Evolutionary conservation across 129 eudicot genomes (phyloP).

Genomic region (Silybum marianum): DNA sequence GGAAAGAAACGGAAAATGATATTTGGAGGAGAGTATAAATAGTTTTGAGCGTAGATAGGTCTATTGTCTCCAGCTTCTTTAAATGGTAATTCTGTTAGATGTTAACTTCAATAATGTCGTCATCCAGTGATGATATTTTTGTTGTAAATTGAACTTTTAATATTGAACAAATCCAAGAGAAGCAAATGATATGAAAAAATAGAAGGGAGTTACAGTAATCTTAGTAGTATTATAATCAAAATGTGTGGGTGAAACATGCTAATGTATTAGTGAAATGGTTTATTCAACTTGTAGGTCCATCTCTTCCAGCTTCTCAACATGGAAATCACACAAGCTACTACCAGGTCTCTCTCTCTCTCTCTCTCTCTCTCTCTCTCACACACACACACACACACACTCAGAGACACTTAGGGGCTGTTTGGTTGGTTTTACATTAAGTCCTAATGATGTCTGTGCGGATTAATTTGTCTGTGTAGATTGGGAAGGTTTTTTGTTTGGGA

Average conservation of each 20-base stretch:
- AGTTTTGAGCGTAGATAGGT: background rate
- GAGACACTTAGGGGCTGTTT: background rate
- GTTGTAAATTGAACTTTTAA: background rate
- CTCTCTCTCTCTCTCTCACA: slow-evolving; percentile 8
- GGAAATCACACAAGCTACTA: slow-evolving; percentile 31
- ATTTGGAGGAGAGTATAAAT: background rate
- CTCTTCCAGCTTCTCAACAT: slow-evolving; percentile 36
- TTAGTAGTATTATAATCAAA: background rate
- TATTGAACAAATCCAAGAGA: background rate
- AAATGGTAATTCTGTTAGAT: too few species aligned
- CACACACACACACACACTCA: background rate
- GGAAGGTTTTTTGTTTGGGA: too few species aligned
- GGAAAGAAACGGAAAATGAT: background rate
- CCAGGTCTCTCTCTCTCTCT: slow-evolving; percentile 34
- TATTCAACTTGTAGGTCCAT: slow-evolving; percentile 34
- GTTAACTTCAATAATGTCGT: background rate
- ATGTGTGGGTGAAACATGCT: background rate
- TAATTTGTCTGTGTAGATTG: too few species aligned
- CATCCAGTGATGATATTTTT: background rate
- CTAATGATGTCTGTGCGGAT: too few species aligned
- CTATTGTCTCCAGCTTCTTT: too few species aligned
- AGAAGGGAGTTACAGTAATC: background rate
- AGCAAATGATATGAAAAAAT: background rate
- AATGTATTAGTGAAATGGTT: slow-evolving; percentile 14
- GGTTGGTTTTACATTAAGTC: too few species aligned